Evolutionary conservation across 371 early-diverging fungal species (phyloP).

Genomic region (Funneliformis caledonium): DNA sequence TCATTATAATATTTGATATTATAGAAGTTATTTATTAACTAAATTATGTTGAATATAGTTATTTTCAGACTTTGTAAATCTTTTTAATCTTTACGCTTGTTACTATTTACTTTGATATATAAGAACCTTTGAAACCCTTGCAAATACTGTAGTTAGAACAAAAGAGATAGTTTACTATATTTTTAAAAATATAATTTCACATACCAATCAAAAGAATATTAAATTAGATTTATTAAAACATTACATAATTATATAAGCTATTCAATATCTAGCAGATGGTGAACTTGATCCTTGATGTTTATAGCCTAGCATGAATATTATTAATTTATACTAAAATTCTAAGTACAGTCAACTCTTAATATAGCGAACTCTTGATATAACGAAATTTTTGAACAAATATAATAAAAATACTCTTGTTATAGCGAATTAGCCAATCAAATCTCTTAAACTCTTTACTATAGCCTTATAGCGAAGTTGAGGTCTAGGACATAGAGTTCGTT

Average conservation of each 20-base stretch:
- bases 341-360: no score
- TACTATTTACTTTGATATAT: conserved; percentile 2
- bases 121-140: not conserved
- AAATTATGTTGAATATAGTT: conserved; percentile 16
- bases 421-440: no score
- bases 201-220: conserved; percentile 20
- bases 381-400: no score
- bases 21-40: not conserved
- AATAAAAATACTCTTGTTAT: no score
- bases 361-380: no score
- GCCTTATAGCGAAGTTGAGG: no score
- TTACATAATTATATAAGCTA: not conserved
- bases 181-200: conserved; percentile 3
- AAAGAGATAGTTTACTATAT: not conserved
- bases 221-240: not conserved
- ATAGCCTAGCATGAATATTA: not conserved
- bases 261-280: not conserved
- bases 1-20: not conserved
- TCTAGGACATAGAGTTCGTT: no score
- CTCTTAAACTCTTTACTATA: no score
- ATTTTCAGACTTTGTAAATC: not conserved
- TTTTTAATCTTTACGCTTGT: not conserved
- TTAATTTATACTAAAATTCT: not conserved
- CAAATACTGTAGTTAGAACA: not conserved
- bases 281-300: not conserved